These are phyloP conservation scores for Schizochytrium sp. DNA, from an alignment of 108 stramenopile species.

Conservation along the genomic window DNA sequence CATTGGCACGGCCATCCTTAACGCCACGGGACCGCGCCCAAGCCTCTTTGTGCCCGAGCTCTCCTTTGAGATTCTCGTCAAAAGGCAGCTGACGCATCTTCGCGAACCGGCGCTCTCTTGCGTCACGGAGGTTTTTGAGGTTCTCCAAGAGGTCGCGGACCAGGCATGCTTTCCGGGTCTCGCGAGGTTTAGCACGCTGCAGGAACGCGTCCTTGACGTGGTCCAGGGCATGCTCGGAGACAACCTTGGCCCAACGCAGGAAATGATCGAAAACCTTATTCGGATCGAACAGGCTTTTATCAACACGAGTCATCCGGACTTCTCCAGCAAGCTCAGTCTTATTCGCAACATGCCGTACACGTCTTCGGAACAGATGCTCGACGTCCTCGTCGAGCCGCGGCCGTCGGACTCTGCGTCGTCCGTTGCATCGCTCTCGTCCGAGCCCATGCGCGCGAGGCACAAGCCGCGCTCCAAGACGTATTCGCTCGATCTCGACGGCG, in stretches of 20 bases:
- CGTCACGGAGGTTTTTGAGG: conserved; percentile 87
- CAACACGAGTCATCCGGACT: conserved; percentile 97
- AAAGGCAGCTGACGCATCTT: conserved; percentile 78
- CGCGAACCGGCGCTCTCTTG: conserved; percentile 88
- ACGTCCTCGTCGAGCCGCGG: background rate
- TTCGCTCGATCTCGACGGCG: background rate
- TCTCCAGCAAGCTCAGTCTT: conserved; percentile 44
- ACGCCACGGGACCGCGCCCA: conserved; percentile 85
- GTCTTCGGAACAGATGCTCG: background rate
- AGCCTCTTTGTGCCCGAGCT: conserved; percentile 93
- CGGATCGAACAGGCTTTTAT: conserved; percentile 90
- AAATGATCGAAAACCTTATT: conserved; percentile 86
- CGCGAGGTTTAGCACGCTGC: conserved; percentile 73
- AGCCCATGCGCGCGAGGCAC: background rate
- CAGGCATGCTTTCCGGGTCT: conserved; percentile 79
- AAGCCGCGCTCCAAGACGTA: background rate
- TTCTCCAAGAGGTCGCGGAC: conserved; percentile 76
- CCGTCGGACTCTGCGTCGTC: background rate
- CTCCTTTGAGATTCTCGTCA: conserved; percentile 83
- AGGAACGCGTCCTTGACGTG: conserved; percentile 80
- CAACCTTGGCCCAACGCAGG: conserved; percentile 70
- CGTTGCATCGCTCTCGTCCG: background rate
- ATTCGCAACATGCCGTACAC: background rate
- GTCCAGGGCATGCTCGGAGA: conserved; percentile 61
- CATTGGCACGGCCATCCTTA: conserved; percentile 88